Conservation (phyloP, 805 yeast genomes). For the Candida gorgasii region DNA sequence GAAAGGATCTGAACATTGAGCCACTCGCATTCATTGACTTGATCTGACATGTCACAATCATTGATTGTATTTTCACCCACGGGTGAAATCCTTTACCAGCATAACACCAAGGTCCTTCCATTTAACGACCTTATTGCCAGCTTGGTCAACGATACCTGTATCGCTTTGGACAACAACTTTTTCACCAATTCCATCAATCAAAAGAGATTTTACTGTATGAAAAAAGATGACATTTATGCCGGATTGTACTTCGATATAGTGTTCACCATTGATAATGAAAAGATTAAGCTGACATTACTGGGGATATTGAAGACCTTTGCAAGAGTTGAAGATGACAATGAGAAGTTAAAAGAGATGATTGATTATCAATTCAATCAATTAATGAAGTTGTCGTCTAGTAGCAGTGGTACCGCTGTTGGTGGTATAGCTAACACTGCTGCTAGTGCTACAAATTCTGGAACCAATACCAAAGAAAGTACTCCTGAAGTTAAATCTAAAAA, state of each 20-base stretch:
- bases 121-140: constrained; percentile 40
- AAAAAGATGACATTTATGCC: constrained; percentile 27
- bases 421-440: not conserved
- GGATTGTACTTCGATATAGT: constrained; percentile 42
- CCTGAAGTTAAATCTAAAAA: not conserved
- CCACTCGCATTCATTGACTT: too few species aligned
- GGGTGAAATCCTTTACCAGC: constrained; percentile 38
- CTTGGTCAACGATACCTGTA: constrained; percentile 34
- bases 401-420: not conserved
- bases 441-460: not conserved
- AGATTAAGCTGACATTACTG: constrained; percentile 30
- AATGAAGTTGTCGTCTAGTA: constrained; percentile 27
- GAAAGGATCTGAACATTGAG: too few species aligned
- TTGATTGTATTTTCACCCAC: constrained; percentile 36
- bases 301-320: constrained; percentile 35
- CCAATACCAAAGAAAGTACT: not conserved
- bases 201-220: constrained; percentile 36
- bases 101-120: constrained; percentile 35
- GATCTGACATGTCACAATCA: constrained; percentile 37
- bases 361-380: constrained; percentile 41
- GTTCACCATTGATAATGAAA: constrained; percentile 40
- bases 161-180: constrained; percentile 34
- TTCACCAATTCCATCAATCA: constrained; percentile 31
- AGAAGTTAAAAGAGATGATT: constrained; percentile 33
- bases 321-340: constrained; percentile 26